Percentiles rank a stretch among this genome's conserved stretches.
These are phyloP conservation scores for Saksenaea oblongispora DNA, from an alignment of 371 early-diverging fungal genomes.

Conservation along the genomic window DNA sequence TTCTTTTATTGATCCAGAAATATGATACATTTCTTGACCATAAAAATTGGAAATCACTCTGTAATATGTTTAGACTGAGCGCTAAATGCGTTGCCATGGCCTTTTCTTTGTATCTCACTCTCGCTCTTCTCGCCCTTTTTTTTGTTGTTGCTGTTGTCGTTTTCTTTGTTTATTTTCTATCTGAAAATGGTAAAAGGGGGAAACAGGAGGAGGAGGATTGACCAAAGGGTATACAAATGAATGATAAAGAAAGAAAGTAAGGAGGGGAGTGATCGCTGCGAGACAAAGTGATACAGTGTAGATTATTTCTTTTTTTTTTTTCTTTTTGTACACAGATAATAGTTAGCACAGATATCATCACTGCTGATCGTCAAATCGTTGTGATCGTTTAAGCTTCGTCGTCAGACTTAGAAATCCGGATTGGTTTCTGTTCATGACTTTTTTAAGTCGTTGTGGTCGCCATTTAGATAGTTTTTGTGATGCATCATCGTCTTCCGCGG, in stretches of 20 bases:
- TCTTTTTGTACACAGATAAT: neutral
- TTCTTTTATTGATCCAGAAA: too few species aligned
- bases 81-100: too few species aligned
- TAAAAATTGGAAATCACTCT: too few species aligned
- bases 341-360: constrained; percentile 4
- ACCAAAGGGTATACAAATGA: constrained; percentile 2
- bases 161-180: too few species aligned
- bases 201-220: neutral
- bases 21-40: too few species aligned
- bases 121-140: too few species aligned
- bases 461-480: constrained; percentile 4
- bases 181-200: too few species aligned
- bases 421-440: constrained; percentile 8
- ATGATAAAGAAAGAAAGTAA: neutral
- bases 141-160: too few species aligned
- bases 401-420: constrained; percentile 12
- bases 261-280: neutral
- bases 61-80: too few species aligned
- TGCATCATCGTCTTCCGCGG: constrained; percentile 6
- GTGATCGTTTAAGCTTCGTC: constrained; percentile 5
- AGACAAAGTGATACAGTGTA: neutral
- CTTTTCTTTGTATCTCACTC: too few species aligned
- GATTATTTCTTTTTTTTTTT: neutral
- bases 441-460: constrained; percentile 5
- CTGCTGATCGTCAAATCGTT: neutral